A percentile compares a stretch with the other conserved stretches of the same genome.
phyloP scores from a whole-genome alignment of 2,329 filamentous ascomycete genomes.

The Allantophomopsis lycopodina region DNA sequence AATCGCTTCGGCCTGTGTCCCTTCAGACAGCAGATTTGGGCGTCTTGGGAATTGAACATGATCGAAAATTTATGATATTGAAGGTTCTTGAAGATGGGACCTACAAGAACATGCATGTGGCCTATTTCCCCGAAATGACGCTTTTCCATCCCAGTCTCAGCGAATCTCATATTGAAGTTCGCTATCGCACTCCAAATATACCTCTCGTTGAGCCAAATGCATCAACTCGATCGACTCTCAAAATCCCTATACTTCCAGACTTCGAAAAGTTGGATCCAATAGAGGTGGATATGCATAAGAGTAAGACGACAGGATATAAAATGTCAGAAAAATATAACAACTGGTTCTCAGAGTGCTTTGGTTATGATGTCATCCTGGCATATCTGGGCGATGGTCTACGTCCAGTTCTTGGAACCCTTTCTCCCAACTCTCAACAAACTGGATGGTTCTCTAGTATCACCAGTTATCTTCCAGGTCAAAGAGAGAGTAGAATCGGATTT shows the following conservation, averaged over 20 bases:
- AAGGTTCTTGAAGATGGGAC: constrained; percentile 27
- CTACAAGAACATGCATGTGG: constrained; percentile 45
- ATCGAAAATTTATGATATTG: constrained; percentile 59
- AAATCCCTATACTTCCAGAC: constrained; percentile 41
- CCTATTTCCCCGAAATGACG: constrained; percentile 40
- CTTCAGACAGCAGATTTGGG: constrained; percentile 39
- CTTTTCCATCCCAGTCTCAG: constrained; percentile 48
- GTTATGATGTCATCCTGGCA: constrained; percentile 43
- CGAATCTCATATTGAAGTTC: constrained; percentile 30
- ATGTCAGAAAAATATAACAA: constrained; percentile 45
- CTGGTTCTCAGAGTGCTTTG: constrained; percentile 58
- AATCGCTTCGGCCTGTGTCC: constrained; percentile 49
- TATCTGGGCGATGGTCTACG: constrained; percentile 51
- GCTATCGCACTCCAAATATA: constrained; percentile 18
- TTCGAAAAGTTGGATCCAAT: constrained; percentile 28
- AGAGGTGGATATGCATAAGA: constrained; percentile 44
- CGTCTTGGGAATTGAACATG: constrained; percentile 47
- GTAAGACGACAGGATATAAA: constrained; percentile 41
- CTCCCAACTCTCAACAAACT: constrained; percentile 3
- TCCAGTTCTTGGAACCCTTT: constrained; percentile 38
- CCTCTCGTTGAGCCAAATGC: neutral
- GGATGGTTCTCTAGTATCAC: constrained; percentile 5
- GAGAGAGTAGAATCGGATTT: constrained; percentile 47
- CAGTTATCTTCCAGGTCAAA: constrained; percentile 3
- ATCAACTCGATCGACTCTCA: constrained; percentile 20